Base-by-base conservation (phyloP, 441 rosid genomes). In the Croton laevigatus region DNA sequence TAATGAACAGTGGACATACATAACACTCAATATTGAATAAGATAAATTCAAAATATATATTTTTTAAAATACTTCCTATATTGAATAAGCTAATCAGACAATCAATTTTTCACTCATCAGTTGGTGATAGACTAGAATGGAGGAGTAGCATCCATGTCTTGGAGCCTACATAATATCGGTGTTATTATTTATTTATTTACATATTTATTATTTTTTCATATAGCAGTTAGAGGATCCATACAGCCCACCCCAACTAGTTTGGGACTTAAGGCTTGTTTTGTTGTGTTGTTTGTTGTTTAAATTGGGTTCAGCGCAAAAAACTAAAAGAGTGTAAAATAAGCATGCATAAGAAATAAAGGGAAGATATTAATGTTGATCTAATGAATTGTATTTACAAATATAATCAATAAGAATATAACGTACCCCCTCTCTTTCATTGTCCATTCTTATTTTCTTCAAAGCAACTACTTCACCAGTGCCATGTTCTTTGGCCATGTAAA, bases 341-440 rank as follows among this genome's bases (percentile, higher is more conserved):
- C 10, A 14, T 10, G 3, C 1, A 61, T 20, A 68, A 75, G 59
- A 16, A 17, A 61, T 32, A 14, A 46, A 52, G 19, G 36, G 48
- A 11, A 54, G 22, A 20, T 32, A 63, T 5, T 22, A 55, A n/a
- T 45, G 8, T 13, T 16, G 5, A 53, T 14, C 49, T 12, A 36
- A 23, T 19, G 23, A 58, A 2, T 23, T 37, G 44, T 5, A 17
- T 12, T 0, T 49, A 49, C 17, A 62, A 69, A 22, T n/a, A 14
- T 27, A 22, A 65, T 19, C 14, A 17, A 32, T 1, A 62, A 62
- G 16, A 59, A 34, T 44, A 59, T 20, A 69, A 69, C 71, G 66
- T 82, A 91, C 98, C 83, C 94, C 94, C 71, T 87, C 91, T 78
- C 85, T 86, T 77, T 89, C 94, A 68, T 87, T 89, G 75, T 89